These are phyloP conservation scores for Blastomyces percursus DNA, from an alignment of 2,329 filamentous ascomycete genomes.

Conservation along the genomic window DNA sequence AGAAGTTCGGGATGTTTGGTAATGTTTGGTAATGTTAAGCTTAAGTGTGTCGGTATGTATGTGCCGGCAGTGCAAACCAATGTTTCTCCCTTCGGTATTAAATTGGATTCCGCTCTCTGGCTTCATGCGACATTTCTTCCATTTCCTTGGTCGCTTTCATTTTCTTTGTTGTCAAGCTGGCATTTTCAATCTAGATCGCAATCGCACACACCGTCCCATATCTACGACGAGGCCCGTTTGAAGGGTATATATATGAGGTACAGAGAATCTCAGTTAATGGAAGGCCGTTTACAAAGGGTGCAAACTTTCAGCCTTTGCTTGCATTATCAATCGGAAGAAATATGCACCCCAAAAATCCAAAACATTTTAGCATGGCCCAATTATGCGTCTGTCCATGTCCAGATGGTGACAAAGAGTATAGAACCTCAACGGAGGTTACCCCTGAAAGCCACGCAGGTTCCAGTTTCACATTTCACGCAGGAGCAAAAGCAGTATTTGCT, in stretches of 20 bases:
- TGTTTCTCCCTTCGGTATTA: not conserved
- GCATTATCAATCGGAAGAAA: not conserved
- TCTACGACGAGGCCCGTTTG: not conserved
- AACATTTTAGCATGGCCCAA: not conserved
- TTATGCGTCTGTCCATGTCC: not conserved
- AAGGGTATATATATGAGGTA: not conserved
- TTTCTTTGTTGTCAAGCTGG: not conserved
- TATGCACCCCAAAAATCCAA: not conserved
- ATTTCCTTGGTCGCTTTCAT: not conserved
- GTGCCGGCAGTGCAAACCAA: not conserved
- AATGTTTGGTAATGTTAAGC: not conserved
- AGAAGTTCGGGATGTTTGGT: slow-evolving; percentile 13
- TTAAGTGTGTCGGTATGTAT: not conserved
- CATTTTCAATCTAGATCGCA: not conserved
- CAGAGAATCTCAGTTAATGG: not conserved
- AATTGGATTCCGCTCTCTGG: not conserved
- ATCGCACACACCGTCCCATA: not conserved
- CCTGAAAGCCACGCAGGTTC: not conserved
- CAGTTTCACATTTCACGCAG: not conserved
- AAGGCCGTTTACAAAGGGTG: not conserved
- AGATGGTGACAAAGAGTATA: not conserved
- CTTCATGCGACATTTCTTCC: not conserved
- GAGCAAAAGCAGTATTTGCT: no score
- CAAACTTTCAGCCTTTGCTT: not conserved
- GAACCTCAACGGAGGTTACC: not conserved